Evolutionary conservation across 2,329 filamentous ascomycete species (phyloP).

Genomic region (Keithomyces neogunnii): DNA sequence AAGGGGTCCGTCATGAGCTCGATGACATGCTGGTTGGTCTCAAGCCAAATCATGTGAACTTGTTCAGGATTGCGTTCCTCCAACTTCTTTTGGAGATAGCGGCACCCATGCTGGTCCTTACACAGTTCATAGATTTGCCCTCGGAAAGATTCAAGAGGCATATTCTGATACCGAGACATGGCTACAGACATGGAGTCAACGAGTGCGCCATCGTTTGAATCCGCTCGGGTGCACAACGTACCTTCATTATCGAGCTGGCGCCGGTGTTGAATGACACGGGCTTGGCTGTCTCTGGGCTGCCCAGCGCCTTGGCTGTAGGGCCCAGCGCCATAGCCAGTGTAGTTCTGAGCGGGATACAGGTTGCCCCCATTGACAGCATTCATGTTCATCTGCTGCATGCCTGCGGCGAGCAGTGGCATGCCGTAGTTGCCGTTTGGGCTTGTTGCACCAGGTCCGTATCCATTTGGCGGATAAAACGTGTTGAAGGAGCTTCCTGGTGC

Average conservation of each 20-base stretch:
- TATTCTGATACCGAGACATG: constrained; percentile 76
- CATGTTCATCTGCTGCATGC: constrained; percentile 59
- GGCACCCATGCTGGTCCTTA: constrained; percentile 97
- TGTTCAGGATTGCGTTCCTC: constrained; percentile 80
- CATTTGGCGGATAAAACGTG: constrained; percentile 23
- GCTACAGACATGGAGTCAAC: constrained; percentile 24
- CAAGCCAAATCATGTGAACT: constrained; percentile 86
- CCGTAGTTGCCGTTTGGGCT: constrained; percentile 16
- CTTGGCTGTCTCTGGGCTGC: constrained; percentile 64
- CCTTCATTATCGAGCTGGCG: constrained; percentile 68
- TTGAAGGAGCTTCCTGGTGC: constrained; percentile 19
- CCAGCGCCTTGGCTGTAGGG: constrained; percentile 37
- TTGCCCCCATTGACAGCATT: constrained; percentile 30
- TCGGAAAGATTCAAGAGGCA: constrained; percentile 69
- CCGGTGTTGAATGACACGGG: constrained; percentile 66
- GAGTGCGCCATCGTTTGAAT: not conserved
- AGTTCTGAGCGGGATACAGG: constrained; percentile 50
- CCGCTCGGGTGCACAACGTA: constrained; percentile 21
- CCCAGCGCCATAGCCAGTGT: constrained; percentile 45
- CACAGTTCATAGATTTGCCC: constrained; percentile 84
- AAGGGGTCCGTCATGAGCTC: constrained; percentile 99
- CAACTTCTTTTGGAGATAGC: constrained; percentile 93
- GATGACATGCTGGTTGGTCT: constrained; percentile 88
- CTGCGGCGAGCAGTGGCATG: constrained; percentile 49
- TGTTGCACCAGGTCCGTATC: constrained; percentile 19